These are phyloP conservation scores for Ananas comosus DNA, from an alignment of 176 grass and related monocot genomes.

Conservation along the genomic window DNA sequence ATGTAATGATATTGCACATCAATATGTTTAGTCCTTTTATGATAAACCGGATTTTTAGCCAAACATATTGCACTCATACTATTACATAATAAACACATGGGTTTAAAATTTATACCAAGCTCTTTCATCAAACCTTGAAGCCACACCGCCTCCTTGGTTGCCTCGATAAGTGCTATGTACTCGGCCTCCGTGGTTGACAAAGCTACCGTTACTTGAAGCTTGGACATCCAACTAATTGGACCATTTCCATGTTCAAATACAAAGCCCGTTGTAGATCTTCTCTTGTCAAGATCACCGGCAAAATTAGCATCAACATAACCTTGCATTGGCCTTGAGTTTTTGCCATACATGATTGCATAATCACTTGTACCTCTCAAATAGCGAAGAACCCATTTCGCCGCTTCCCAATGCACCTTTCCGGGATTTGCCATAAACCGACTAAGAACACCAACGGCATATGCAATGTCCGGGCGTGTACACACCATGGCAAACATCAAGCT, in stretches of 20 bases:
- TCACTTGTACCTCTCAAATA: background rate
- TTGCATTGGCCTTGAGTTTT: background rate
- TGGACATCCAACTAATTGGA: constrained; percentile 1
- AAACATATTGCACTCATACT: too few relatives aligned
- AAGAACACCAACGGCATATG: background rate
- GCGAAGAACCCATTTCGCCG: constrained; percentile 12
- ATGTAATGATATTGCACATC: too few relatives aligned
- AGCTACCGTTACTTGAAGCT: constrained; percentile 3
- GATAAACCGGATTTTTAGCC: background rate
- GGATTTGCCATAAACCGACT: constrained; percentile 12
- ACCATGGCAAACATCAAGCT: background rate
- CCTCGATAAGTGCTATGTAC: background rate
- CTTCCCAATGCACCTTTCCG: background rate
- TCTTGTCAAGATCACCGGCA: background rate
- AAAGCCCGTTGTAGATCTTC: background rate
- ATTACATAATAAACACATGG: too few relatives aligned
- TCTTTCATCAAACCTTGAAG: background rate
- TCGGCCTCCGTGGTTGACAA: background rate
- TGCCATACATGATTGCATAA: background rate
- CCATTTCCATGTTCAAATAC: background rate
- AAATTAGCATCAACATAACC: background rate
- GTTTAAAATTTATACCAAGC: background rate
- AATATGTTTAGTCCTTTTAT: background rate
- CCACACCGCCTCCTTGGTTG: background rate
- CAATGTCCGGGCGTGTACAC: background rate